These are phyloP conservation scores for Carex scoparia DNA, from an alignment of 176 grass and related monocot species.

Conservation along the genomic window DNA sequence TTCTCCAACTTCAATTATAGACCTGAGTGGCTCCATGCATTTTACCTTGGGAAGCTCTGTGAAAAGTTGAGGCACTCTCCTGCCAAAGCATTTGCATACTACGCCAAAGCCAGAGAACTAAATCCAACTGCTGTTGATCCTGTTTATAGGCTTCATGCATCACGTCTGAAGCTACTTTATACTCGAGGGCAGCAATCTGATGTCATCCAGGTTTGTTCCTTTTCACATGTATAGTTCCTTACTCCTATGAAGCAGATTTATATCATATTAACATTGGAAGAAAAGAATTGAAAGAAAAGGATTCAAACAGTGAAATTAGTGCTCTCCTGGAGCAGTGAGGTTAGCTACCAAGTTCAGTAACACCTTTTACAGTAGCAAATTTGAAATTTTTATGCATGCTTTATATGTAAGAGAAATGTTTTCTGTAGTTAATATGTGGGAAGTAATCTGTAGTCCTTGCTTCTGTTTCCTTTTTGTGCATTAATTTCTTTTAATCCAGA, in stretches of 20 bases:
- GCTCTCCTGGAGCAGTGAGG: neutral
- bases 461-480: neutral
- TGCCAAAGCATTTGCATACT: conserved; percentile 86
- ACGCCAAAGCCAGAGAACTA: conserved; percentile 57
- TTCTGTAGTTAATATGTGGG: neutral
- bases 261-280: neutral
- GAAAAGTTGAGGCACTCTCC: conserved; percentile 72
- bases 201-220: conserved; percentile 63
- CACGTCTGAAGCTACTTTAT: conserved; percentile 94
- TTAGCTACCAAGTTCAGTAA: conserved; percentile 2
- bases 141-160: conserved; percentile 95
- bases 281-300: neutral
- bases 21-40: conserved; percentile 85
- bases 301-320: neutral
- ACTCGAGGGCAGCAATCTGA: conserved; percentile 66
- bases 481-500: conserved; percentile 35
- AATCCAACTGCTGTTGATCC: conserved; percentile 91
- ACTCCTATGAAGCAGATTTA: neutral
- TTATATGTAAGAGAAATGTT: neutral
- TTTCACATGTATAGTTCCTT: neutral
- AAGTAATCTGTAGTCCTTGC: neutral
- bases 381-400: neutral
- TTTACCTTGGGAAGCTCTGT: conserved; percentile 98
- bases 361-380: neutral
- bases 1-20: conserved; percentile 36